These are phyloP conservation scores for Pleoardoris graminearum DNA, from an alignment of 2,329 filamentous ascomycete genomes.

Conservation along the genomic window DNA sequence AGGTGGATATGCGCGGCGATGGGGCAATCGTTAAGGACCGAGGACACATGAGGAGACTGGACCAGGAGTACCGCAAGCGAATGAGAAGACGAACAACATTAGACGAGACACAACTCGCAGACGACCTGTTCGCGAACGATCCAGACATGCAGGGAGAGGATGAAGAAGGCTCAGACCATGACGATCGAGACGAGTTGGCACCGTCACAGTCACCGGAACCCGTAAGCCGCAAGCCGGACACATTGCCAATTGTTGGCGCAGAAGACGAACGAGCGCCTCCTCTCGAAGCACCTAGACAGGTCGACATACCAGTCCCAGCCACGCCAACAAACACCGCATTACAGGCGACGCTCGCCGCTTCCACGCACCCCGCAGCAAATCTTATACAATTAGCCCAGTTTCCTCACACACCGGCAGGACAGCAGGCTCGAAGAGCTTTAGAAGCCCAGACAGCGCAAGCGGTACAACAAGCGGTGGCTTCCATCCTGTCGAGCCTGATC, in stretches of 20 bases:
- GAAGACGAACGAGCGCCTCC: neutral
- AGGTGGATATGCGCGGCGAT: slow-evolving; percentile 76
- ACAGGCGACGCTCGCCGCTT: slow-evolving; percentile 10
- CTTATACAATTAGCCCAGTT: slow-evolving; percentile 31
- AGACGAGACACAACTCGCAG: slow-evolving; percentile 19
- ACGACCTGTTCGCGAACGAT: slow-evolving; percentile 30
- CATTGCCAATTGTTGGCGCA: slow-evolving; percentile 4
- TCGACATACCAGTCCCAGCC: neutral
- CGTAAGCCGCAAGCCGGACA: neutral
- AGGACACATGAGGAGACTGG: slow-evolving; percentile 73
- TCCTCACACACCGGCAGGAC: slow-evolving; percentile 35
- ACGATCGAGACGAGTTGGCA: slow-evolving; percentile 38
- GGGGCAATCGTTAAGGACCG: slow-evolving; percentile 87
- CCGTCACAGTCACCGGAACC: slow-evolving; percentile 21
- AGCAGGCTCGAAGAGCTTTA: slow-evolving; percentile 32
- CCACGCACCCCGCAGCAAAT: slow-evolving; percentile 22
- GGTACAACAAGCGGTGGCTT: slow-evolving; percentile 30
- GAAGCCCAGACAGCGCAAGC: slow-evolving; percentile 31
- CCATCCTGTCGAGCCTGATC: slow-evolving; percentile 24
- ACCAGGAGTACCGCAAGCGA: slow-evolving; percentile 26
- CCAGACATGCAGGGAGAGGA: slow-evolving; percentile 43
- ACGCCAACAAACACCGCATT: neutral
- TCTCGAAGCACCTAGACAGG: neutral
- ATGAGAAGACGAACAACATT: slow-evolving; percentile 2
- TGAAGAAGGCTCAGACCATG: slow-evolving; percentile 31